These are phyloP conservation scores for Leersia perrieri DNA, from an alignment of 176 grass and related monocot species.

Conservation along the genomic window DNA sequence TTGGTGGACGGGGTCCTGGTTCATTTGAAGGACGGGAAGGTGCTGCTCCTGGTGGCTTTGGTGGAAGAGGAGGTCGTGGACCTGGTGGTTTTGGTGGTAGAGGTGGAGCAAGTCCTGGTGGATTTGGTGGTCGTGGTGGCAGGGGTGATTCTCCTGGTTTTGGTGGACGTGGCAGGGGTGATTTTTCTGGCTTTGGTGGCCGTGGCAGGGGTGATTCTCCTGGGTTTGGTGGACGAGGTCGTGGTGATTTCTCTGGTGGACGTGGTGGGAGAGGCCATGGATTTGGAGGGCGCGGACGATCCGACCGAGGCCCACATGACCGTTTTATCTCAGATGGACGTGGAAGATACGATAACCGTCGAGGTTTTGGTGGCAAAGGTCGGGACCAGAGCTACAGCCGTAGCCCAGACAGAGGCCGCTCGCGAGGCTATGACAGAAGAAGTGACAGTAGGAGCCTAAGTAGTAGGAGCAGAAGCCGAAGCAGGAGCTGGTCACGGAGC, in stretches of 20 bases:
- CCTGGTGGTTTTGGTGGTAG: constrained; percentile 57
- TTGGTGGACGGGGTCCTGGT: constrained; percentile 51
- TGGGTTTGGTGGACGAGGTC: constrained; percentile 54
- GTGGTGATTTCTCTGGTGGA: constrained; percentile 65
- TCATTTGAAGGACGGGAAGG: constrained; percentile 41
- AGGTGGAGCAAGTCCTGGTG: constrained; percentile 48
- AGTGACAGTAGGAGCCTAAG: constrained; percentile 50
- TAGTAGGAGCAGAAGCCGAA: constrained; percentile 58
- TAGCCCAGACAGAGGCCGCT: constrained; percentile 60
- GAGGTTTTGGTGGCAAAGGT: constrained; percentile 58
- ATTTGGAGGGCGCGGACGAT: constrained; percentile 63
- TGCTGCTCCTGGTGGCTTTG: constrained; percentile 41
- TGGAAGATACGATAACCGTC: constrained; percentile 56
- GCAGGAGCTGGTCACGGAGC: constrained; percentile 62
- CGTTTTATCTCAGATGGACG: constrained; percentile 66
- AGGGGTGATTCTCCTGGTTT: constrained; percentile 59
- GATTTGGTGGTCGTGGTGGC: constrained; percentile 59
- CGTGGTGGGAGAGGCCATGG: constrained; percentile 64
- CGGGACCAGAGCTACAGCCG: constrained; percentile 72
- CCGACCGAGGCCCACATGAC: constrained; percentile 65
- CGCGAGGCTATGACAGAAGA: constrained; percentile 59
- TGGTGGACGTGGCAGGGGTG: constrained; percentile 51
- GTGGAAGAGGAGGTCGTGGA: constrained; percentile 54
- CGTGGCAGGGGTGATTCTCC: constrained; percentile 52
- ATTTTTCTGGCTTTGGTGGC: constrained; percentile 54